phyloP scores from a whole-genome alignment of 108 stramenopile genomes.

The Cylindrotheca closterium region DNA sequence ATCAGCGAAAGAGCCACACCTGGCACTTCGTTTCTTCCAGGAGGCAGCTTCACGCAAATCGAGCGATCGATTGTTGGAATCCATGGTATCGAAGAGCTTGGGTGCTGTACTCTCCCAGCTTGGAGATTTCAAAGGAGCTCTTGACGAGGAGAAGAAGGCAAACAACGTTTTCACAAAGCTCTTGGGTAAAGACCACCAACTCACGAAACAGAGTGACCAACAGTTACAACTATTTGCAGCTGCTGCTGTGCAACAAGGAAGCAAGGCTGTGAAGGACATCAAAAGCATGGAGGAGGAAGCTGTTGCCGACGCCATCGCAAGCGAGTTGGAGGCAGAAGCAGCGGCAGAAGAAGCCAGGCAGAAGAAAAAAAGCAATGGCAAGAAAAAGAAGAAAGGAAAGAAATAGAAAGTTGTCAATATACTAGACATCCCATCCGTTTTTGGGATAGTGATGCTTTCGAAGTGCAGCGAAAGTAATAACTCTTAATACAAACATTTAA shows the following conservation, averaged over 20 bases:
- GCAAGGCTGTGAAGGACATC: conserved; percentile 38
- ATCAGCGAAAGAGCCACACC: conserved; percentile 39
- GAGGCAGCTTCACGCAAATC: conserved; percentile 42
- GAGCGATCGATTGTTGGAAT: conserved; percentile 69
- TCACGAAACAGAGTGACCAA: conserved; percentile 56
- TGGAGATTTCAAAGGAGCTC: conserved; percentile 62
- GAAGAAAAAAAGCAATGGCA: conserved; percentile 65
- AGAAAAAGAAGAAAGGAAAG: conserved; percentile 44
- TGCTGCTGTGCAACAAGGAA: conserved; percentile 64
- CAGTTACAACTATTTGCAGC: conserved; percentile 55
- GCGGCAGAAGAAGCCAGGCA: conserved; percentile 49
- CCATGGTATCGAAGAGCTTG: conserved; percentile 57
- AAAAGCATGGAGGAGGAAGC: conserved; percentile 51
- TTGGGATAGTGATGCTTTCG: not conserved
- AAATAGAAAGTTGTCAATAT: conserved; percentile 14
- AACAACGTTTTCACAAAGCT: conserved; percentile 50
- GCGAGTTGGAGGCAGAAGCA: conserved; percentile 67
- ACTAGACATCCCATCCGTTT: too few relatives aligned
- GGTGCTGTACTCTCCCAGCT: conserved; percentile 53
- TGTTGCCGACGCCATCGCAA: conserved; percentile 71
- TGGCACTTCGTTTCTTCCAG: conserved; percentile 59
- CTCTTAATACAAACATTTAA: not conserved
- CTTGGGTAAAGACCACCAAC: conserved; percentile 65
- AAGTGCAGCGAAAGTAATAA: not conserved
- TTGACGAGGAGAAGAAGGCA: conserved; percentile 63